Percentiles rank a stretch among this genome's conserved stretches.
Evolutionary conservation across 768 basidiomycete genomes (phyloP).

Genomic region (Austroboletus eburneus): DNA sequence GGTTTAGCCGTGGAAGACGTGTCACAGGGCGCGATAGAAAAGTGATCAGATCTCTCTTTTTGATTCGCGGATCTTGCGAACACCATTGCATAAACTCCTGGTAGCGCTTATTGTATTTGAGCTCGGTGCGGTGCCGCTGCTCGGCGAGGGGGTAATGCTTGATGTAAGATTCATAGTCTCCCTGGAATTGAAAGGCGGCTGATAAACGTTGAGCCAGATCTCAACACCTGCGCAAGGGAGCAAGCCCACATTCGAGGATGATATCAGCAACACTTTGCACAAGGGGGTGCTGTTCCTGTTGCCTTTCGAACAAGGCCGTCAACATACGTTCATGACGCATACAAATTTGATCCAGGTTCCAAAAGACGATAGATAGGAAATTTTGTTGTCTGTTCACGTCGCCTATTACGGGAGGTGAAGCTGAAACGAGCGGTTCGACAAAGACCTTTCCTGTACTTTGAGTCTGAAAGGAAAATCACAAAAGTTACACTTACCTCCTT

Average conservation of each 20-base stretch:
- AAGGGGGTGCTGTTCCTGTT: constrained; percentile 81
- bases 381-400: constrained; percentile 46
- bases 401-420: constrained; percentile 62
- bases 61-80: constrained; percentile 59
- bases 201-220: constrained; percentile 15
- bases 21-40: constrained; percentile 86
- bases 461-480: constrained; percentile 1
- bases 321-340: constrained; percentile 67
- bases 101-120: constrained; percentile 65
- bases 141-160: constrained; percentile 87
- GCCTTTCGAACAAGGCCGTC: constrained; percentile 68
- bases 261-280: constrained; percentile 83
- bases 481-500: constrained; percentile 49
- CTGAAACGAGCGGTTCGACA: constrained; percentile 56
- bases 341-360: constrained; percentile 69
- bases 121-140: constrained; percentile 73
- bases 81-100: constrained; percentile 60
- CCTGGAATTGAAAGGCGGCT: constrained; percentile 45
- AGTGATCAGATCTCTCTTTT: constrained; percentile 73
- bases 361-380: constrained; percentile 82
- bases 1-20: constrained; percentile 75
- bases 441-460: constrained; percentile 52
- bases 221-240: constrained; percentile 4
- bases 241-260: constrained; percentile 65
- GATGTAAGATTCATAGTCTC: constrained; percentile 76